phyloP scores from a whole-genome alignment of 179 eudicot genomes.

The Pouteria campechiana region DNA sequence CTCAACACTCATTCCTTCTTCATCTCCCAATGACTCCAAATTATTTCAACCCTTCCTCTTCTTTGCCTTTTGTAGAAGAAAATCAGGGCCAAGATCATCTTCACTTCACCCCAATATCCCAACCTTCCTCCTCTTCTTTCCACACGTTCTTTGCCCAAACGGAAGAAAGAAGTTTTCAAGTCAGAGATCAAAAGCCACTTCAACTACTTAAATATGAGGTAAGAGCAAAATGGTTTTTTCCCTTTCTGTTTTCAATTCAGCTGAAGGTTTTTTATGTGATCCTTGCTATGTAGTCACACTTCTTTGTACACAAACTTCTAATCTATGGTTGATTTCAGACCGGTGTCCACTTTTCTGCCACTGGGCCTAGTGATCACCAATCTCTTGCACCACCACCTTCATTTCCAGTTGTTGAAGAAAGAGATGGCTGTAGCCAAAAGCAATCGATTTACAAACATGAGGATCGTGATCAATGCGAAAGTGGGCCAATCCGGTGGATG shows the following conservation, averaged over 20 bases:
- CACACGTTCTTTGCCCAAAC: conserved; percentile 3
- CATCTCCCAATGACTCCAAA: conserved; percentile 1
- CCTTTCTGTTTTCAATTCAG: background rate
- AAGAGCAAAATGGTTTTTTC: background rate
- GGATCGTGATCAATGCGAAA: background rate
- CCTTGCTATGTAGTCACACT: background rate
- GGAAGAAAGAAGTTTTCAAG: conserved; percentile 4
- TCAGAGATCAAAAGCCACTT: conserved; percentile 1
- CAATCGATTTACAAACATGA: background rate
- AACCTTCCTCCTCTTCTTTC: conserved; percentile 4
- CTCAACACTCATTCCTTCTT: background rate
- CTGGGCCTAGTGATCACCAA: conserved; percentile 4
- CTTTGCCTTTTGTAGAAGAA: conserved; percentile 3
- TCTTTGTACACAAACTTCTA: background rate
- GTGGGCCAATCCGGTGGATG: conserved; percentile 1
- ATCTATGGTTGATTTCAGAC: background rate
- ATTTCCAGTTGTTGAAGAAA: background rate
- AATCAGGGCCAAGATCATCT: conserved; percentile 5
- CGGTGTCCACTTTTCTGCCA: background rate
- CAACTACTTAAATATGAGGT: background rate
- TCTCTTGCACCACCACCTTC: background rate
- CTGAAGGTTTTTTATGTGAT: background rate
- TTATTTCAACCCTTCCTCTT: conserved; percentile 6
- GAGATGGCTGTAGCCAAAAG: background rate
- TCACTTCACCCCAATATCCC: background rate